Conservation (phyloP, 164 flowering plant genomes). For the Magnolia sinica region DNA sequence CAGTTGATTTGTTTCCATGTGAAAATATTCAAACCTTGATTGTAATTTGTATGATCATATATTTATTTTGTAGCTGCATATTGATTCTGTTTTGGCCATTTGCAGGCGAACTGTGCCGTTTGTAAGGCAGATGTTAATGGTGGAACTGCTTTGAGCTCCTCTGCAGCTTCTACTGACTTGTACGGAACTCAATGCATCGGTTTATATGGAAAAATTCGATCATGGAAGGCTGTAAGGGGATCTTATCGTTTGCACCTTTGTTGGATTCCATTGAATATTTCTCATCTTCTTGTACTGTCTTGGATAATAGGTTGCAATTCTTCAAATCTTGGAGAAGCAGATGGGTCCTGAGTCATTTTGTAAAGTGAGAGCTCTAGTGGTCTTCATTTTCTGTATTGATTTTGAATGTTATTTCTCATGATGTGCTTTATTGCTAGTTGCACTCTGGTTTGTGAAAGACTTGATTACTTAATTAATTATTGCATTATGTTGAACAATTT, state of each 20-base stretch:
- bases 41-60: too few relatives aligned
- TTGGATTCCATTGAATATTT: neutral
- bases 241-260: neutral
- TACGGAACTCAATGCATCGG: constrained; percentile 89
- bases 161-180: constrained; percentile 62
- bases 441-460: neutral
- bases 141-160: constrained; percentile 71
- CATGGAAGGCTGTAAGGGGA: constrained; percentile 93
- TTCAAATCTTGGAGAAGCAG: constrained; percentile 98
- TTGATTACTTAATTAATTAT: neutral
- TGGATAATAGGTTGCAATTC: constrained; percentile 70
- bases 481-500: neutral
- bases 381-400: neutral
- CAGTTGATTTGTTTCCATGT: too few relatives aligned
- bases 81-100: neutral
- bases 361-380: constrained; percentile 44
- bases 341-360: constrained; percentile 96
- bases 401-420: neutral
- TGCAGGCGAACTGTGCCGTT: constrained; percentile 91
- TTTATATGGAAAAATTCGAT: constrained; percentile 76
- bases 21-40: too few relatives aligned
- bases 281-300: neutral
- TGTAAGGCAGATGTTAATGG: constrained; percentile 86
- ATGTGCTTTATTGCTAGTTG: neutral
- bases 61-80: neutral